Evolutionary conservation across 2,329 filamentous ascomycete genomes (phyloP).

Genomic region (Parascedosporium putredinis): DNA sequence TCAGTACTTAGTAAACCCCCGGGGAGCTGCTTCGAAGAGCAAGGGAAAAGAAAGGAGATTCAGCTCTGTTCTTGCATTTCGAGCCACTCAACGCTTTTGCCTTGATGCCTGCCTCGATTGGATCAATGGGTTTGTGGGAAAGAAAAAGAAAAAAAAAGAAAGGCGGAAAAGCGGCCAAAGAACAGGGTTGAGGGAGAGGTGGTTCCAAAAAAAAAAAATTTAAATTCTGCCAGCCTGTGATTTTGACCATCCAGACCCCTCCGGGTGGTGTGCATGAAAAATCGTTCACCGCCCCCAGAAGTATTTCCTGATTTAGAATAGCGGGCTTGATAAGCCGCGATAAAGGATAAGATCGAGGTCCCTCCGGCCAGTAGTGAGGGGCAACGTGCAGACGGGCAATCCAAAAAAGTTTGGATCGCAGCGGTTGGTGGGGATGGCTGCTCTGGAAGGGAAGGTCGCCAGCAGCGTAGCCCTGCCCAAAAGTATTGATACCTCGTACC

Average conservation of each 20-base stretch:
- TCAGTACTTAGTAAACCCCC: too few relatives aligned
- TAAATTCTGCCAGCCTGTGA: conserved; percentile 5
- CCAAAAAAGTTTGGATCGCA: background rate
- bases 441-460: background rate
- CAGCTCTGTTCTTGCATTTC: too few relatives aligned
- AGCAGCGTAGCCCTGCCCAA: background rate
- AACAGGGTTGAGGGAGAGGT: too few relatives aligned
- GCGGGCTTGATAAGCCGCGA: conserved; percentile 5
- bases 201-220: background rate
- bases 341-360: conserved; percentile 2
- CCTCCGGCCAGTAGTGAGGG: conserved; percentile 5
- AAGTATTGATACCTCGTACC: background rate
- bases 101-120: background rate
- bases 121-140: too few relatives aligned
- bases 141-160: too few relatives aligned
- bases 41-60: too few relatives aligned
- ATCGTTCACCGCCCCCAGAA: conserved; percentile 6
- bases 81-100: too few relatives aligned
- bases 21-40: too few relatives aligned
- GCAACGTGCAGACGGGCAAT: conserved; percentile 1
- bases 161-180: background rate
- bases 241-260: background rate
- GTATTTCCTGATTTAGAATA: background rate
- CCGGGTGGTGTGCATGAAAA: conserved; percentile 1
- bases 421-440: background rate